These are phyloP conservation scores for Pestalotiopsis sp. DNA, from an alignment of 2,329 filamentous ascomycete genomes.

Conservation along the genomic window DNA sequence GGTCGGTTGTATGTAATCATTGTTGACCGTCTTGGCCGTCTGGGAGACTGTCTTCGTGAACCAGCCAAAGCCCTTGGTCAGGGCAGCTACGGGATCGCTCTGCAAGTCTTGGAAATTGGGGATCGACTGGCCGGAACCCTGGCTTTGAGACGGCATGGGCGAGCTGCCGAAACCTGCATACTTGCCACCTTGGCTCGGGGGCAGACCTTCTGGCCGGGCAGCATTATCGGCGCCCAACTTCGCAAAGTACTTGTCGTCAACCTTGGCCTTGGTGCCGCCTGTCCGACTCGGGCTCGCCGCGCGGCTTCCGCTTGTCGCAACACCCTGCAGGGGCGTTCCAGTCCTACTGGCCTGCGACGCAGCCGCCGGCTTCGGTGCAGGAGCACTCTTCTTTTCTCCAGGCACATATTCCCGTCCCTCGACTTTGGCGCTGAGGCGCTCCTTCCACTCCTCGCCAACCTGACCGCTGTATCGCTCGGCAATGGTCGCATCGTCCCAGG, in stretches of 20 bases:
- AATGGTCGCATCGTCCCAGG: conserved; percentile 87
- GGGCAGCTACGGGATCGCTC: conserved; percentile 83
- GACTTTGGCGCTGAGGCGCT: conserved; percentile 82
- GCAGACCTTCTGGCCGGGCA: conserved; percentile 69
- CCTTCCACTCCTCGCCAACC: conserved; percentile 94
- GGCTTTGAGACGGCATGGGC: conserved; percentile 54
- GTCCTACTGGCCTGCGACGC: conserved; percentile 37
- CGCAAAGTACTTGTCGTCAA: conserved; percentile 90
- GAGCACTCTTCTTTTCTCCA: conserved; percentile 59
- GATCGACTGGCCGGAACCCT: conserved; percentile 44
- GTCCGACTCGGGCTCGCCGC: conserved; percentile 42
- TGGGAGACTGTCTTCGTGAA: conserved; percentile 86
- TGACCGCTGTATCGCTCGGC: conserved; percentile 89
- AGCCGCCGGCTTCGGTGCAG: conserved; percentile 34
- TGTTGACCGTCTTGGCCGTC: conserved; percentile 88
- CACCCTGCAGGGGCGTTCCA: conserved; percentile 38
- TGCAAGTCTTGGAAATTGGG: conserved; percentile 87
- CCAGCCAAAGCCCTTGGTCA: conserved; percentile 95
- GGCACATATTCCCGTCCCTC: conserved; percentile 87
- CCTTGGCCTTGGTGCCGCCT: conserved; percentile 55
- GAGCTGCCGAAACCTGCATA: conserved; percentile 89
- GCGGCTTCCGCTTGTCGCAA: conserved; percentile 39
- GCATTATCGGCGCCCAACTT: conserved; percentile 84
- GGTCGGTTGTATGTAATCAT: conserved; percentile 89
- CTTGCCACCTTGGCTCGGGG: conserved; percentile 90